These are phyloP conservation scores for Colletotrichum viniferum DNA, from an alignment of 2,329 filamentous ascomycete genomes.

Conservation along the genomic window DNA sequence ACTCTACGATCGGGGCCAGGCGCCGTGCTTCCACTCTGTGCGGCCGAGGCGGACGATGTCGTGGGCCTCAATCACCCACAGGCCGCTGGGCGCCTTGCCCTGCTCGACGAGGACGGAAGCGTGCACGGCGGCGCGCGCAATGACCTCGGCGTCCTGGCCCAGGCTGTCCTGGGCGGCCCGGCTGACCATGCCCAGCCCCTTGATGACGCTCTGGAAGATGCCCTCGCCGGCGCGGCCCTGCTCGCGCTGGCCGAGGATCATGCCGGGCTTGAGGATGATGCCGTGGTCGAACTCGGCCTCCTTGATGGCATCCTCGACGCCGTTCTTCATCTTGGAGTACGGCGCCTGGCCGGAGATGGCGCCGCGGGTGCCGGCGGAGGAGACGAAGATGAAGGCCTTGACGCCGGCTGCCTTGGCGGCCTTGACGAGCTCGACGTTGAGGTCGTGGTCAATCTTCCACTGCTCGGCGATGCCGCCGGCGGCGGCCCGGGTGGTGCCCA, in stretches of 20 bases:
- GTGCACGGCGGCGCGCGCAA: constrained; percentile 69
- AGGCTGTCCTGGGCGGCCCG: constrained; percentile 65
- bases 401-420: constrained; percentile 75
- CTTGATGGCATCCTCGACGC: constrained; percentile 80
- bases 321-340: constrained; percentile 78
- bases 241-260: constrained; percentile 75
- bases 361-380: constrained; percentile 54
- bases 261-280: constrained; percentile 74
- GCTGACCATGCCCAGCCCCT: constrained; percentile 57
- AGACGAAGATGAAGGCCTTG: constrained; percentile 79
- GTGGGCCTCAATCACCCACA: constrained; percentile 61
- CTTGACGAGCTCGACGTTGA: constrained; percentile 79
- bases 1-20: constrained; percentile 16
- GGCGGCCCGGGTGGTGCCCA: constrained; percentile 78
- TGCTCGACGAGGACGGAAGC: constrained; percentile 63
- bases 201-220: constrained; percentile 59
- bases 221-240: constrained; percentile 64
- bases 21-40: constrained; percentile 54
- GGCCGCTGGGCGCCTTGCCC: constrained; percentile 63
- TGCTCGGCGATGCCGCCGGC: constrained; percentile 81
- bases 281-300: constrained; percentile 77
- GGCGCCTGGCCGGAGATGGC: constrained; percentile 47
- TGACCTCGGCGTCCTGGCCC: constrained; percentile 76
- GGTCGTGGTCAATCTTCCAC: constrained; percentile 85
- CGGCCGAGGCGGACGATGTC: constrained; percentile 74